phyloP scores from a whole-genome alignment of 2,329 filamentous ascomycete species.

The Septoria linicola region DNA sequence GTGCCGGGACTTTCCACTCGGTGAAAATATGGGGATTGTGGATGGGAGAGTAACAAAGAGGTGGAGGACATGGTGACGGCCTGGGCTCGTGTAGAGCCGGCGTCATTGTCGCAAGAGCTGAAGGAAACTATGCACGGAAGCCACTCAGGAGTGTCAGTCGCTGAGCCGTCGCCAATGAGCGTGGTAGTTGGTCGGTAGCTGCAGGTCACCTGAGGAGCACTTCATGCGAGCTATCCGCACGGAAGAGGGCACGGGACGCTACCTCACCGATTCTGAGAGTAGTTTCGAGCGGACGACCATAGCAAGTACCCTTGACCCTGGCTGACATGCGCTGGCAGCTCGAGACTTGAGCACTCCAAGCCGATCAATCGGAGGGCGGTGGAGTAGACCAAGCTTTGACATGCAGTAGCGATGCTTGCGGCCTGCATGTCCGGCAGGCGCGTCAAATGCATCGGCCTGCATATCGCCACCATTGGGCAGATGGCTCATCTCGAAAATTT shows the following conservation, averaged over 20 bases:
- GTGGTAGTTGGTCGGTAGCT: not conserved
- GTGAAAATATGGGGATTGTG: too few relatives aligned
- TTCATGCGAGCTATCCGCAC: constrained; percentile 15
- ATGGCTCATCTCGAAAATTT: too few relatives aligned
- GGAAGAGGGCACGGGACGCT: constrained; percentile 8
- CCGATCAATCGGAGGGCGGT: constrained; percentile 2
- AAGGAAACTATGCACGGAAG: constrained; percentile 13
- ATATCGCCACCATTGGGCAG: too few relatives aligned
- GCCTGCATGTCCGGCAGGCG: not conserved
- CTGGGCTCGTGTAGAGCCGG: constrained; percentile 11
- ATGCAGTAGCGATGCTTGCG: constrained; percentile 10
- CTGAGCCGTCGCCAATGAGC: constrained; percentile 17
- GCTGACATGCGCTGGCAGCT: constrained; percentile 12
- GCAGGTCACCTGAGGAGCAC: constrained; percentile 13
- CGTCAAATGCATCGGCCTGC: not conserved
- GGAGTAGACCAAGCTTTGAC: not conserved
- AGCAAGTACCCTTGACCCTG: constrained; percentile 7
- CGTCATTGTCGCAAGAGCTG: constrained; percentile 15
- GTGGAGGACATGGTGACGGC: constrained; percentile 13
- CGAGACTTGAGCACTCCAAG: not conserved
- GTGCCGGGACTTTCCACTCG: too few relatives aligned
- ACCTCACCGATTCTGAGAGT: constrained; percentile 1
- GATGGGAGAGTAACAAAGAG: not conserved
- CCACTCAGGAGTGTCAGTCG: constrained; percentile 16
- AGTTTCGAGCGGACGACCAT: not conserved